A percentile compares a stretch with the other conserved stretches of the same genome.
Evolutionary conservation across 2,329 filamentous ascomycete genomes (phyloP).

Genomic region (Pseudopithomyces chartarum): DNA sequence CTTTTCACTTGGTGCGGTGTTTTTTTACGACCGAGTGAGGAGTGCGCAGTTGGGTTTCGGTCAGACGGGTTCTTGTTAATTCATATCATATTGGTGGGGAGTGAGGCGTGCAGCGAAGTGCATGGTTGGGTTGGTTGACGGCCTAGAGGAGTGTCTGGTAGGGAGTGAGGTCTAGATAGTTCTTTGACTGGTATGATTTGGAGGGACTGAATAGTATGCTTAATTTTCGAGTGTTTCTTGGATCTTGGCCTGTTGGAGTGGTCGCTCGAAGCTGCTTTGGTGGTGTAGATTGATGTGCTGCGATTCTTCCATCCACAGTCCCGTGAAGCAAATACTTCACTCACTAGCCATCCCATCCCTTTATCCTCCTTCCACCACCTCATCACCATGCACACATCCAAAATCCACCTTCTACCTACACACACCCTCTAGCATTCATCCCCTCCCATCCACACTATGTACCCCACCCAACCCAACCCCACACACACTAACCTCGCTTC

Average conservation of each 20-base stretch:
- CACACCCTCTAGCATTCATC: too few species aligned
- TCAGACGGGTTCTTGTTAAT: neutral
- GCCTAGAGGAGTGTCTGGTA: neutral
- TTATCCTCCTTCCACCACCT: too few species aligned
- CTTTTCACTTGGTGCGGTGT: neutral
- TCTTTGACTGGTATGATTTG: neutral
- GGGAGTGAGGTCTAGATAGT: neutral
- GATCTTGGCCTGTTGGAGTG: neutral
- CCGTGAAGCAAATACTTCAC: too few species aligned
- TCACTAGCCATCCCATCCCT: too few species aligned
- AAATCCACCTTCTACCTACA: too few species aligned
- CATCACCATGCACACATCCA: too few species aligned
- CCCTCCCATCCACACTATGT: too few species aligned
- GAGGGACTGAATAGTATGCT: neutral
- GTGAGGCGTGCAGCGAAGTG: neutral
- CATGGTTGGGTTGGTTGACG: neutral
- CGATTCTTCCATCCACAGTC: too few species aligned
- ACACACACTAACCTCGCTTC: too few species aligned
- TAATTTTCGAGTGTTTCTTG: neutral
- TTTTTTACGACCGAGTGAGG: neutral
- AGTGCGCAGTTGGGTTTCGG: neutral
- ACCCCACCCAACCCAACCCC: too few species aligned
- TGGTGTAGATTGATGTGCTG: neutral
- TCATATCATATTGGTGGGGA: neutral
- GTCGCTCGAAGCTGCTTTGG: neutral